A percentile compares a stretch with the other conserved stretches of the same genome.
These are phyloP conservation scores for Phytophthora kernoviae DNA, from an alignment of 352 stramenopile genomes.

Conservation along the genomic window DNA sequence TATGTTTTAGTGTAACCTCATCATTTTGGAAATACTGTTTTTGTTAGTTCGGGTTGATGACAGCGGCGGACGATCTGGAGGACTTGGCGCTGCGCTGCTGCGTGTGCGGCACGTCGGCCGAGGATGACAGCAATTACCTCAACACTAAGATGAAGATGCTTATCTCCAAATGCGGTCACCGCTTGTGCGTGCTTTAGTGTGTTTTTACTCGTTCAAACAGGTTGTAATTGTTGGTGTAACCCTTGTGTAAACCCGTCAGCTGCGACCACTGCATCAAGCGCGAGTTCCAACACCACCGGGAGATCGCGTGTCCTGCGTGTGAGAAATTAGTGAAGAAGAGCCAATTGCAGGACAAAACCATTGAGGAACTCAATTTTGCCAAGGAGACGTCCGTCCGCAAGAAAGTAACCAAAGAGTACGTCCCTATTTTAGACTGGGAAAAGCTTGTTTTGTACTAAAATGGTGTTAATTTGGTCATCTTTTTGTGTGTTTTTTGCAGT, in stretches of 20 bases:
- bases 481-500: conserved; percentile 29
- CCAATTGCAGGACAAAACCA: conserved; percentile 88
- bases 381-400: conserved; percentile 89
- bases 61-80: conserved; percentile 57
- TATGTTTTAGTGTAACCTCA: not conserved
- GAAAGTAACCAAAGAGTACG: conserved; percentile 86
- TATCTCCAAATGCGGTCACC: conserved; percentile 90
- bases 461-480: not conserved
- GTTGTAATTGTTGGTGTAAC: not conserved
- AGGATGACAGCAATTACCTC: conserved; percentile 89
- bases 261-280: conserved; percentile 88
- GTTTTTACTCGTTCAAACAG: conserved; percentile 8
- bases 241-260: conserved; percentile 33
- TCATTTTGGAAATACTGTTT: not conserved
- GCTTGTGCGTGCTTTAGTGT: conserved; percentile 66
- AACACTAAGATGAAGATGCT: conserved; percentile 94
- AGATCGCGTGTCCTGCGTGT: conserved; percentile 83
- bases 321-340: conserved; percentile 90
- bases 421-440: not conserved
- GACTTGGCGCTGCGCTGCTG: conserved; percentile 85
- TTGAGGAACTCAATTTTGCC: conserved; percentile 87
- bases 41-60: conserved; percentile 18
- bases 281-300: conserved; percentile 87
- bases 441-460: not conserved
- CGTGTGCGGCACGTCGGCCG: conserved; percentile 84